Conservation (phyloP, 106 monocot species). For the Allium fistulosum region DNA sequence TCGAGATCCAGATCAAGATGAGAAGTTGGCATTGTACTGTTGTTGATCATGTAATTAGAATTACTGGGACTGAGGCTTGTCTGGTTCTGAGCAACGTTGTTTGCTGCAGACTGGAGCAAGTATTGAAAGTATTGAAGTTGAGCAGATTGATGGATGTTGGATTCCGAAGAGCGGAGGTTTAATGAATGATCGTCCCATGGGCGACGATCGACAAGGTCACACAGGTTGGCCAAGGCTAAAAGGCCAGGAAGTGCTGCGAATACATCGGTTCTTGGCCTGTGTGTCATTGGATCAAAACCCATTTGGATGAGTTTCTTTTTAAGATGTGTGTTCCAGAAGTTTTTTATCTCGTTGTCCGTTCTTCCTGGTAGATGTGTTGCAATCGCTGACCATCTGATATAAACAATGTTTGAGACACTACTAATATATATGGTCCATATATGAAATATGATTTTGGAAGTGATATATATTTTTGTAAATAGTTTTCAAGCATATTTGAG, state of each 20-base stretch:
- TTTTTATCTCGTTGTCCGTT: slow-evolving; percentile 94
- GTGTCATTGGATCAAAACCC: slow-evolving; percentile 93
- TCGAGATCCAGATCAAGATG: slow-evolving; percentile 11
- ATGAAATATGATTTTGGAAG: no score
- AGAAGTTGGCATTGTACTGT: neutral
- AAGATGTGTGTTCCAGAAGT: slow-evolving; percentile 94
- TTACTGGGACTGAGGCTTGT: neutral
- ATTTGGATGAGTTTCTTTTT: slow-evolving; percentile 92
- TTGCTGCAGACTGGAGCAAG: slow-evolving; percentile 32
- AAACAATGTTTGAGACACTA: neutral
- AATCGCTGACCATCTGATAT: slow-evolving; percentile 75
- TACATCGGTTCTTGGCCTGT: slow-evolving; percentile 73
- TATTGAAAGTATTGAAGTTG: slow-evolving; percentile 65
- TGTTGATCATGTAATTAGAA: neutral
- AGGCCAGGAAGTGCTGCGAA: slow-evolving; percentile 73
- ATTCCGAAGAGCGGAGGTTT: slow-evolving; percentile 42
- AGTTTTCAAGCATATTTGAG: no score
- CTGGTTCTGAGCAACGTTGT: slow-evolving; percentile 2
- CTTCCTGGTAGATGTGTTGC: slow-evolving; percentile 79
- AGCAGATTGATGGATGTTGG: slow-evolving; percentile 20
- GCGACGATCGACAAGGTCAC: slow-evolving; percentile 18
- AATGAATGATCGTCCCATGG: slow-evolving; percentile 43
- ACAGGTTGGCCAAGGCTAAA: slow-evolving; percentile 57
- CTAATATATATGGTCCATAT: neutral
- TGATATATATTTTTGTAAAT: no score